Evolutionary conservation across 164 flowering plant species (phyloP).

Genomic region (Vitis rotundifolia): DNA sequence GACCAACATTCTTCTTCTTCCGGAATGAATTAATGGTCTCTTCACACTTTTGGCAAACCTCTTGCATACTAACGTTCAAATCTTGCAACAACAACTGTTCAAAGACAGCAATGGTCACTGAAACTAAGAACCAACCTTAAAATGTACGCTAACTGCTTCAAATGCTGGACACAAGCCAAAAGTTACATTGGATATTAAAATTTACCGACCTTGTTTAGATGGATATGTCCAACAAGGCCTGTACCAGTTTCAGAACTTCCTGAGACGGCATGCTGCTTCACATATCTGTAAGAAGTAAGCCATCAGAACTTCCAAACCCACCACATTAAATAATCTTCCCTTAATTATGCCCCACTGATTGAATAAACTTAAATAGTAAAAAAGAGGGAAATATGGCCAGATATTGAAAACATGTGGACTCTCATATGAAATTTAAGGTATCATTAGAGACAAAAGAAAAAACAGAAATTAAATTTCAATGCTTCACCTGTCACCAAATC

Average conservation of each 20-base stretch:
- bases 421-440: too few relatives aligned
- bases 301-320: neutral
- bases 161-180: neutral
- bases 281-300: constrained; percentile 38
- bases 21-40: constrained; percentile 34
- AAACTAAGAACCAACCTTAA: neutral
- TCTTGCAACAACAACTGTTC: constrained; percentile 45
- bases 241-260: constrained; percentile 40
- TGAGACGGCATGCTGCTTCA: constrained; percentile 21
- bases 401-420: too few relatives aligned
- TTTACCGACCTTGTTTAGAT: constrained; percentile 64
- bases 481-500: too few relatives aligned
- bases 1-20: constrained; percentile 57
- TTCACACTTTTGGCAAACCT: constrained; percentile 54
- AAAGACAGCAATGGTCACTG: constrained; percentile 11
- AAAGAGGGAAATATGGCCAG: too few relatives aligned
- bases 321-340: neutral
- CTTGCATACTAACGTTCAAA: constrained; percentile 39
- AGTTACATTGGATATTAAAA: neutral
- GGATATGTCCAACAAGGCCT: constrained; percentile 81
- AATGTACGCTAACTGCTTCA: neutral
- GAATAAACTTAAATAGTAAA: neutral
- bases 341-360: neutral
- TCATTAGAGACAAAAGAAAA: too few relatives aligned
- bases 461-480: too few relatives aligned